These are phyloP conservation scores for Cruciata laevipes DNA, from an alignment of 257 asterid species.

Conservation along the genomic window DNA sequence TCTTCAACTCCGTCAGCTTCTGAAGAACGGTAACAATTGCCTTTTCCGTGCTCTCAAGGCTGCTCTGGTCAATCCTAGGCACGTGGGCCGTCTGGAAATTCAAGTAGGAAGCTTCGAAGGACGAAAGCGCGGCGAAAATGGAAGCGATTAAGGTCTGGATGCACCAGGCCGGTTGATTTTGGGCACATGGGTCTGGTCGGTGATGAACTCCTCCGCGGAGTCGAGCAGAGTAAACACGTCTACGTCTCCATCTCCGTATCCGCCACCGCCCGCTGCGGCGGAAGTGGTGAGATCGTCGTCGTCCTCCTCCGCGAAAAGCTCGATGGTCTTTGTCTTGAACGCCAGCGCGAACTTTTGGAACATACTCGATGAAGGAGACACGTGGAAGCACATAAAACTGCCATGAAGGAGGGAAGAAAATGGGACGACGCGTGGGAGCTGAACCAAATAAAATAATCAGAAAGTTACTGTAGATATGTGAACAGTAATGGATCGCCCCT, in stretches of 20 bases:
- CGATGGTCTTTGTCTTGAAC: constrained; percentile 83
- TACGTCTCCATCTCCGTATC: too few relatives aligned
- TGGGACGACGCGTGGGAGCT: too few relatives aligned
- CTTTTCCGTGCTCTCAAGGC: constrained; percentile 64
- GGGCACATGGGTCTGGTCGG: constrained; percentile 35
- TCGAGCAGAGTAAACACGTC: constrained; percentile 57
- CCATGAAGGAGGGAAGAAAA: too few relatives aligned
- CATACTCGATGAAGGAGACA: constrained; percentile 60
- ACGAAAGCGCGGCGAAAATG: constrained; percentile 62
- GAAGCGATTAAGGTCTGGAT: constrained; percentile 48
- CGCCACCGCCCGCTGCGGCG: constrained; percentile 29
- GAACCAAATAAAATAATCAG: too few relatives aligned
- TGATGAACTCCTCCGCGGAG: constrained; percentile 81
- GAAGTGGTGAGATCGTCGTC: constrained; percentile 13
- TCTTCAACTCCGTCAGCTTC: constrained; percentile 65
- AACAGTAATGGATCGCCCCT: too few relatives aligned
- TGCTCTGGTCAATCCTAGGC: constrained; percentile 52
- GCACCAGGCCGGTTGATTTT: constrained; percentile 22
- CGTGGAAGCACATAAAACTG: too few relatives aligned
- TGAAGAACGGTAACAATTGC: constrained; percentile 56
- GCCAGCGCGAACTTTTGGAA: constrained; percentile 85
- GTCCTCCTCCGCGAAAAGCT: constrained; percentile 61
- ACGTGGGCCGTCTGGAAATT: constrained; percentile 94
- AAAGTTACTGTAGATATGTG: too few relatives aligned
- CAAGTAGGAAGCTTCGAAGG: constrained; percentile 81